A percentile compares a stretch with the other conserved stretches of the same genome.
These are phyloP conservation scores for Cystobasidium ongulense DNA, from an alignment of 768 basidiomycete species.

Conservation along the genomic window DNA sequence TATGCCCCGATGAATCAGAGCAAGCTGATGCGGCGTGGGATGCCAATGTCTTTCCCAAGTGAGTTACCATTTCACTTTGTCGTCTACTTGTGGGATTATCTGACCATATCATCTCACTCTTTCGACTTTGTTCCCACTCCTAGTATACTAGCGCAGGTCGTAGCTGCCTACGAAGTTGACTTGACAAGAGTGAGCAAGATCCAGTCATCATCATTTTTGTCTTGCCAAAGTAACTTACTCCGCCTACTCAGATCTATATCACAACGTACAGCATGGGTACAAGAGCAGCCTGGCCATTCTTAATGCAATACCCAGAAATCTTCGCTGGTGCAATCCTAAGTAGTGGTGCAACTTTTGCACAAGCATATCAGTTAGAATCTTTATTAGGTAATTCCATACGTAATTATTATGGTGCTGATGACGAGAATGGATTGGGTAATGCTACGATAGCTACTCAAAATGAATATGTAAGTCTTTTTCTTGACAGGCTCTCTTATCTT, in stretches of 20 bases:
- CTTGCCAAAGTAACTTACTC: too few species aligned
- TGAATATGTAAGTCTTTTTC: neutral
- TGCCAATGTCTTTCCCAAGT: neutral
- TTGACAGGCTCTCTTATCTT: too few species aligned
- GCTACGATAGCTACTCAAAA: neutral
- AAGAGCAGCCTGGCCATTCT: neutral
- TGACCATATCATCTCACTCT: neutral
- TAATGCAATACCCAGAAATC: constrained; percentile 13
- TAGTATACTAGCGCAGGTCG: constrained; percentile 22
- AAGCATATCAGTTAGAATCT: neutral
- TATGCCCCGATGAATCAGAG: neutral
- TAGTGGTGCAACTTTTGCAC: neutral
- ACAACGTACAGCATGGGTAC: constrained; percentile 23
- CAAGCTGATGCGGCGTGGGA: constrained; percentile 7
- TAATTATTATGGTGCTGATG: constrained; percentile 10
- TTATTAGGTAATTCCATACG: constrained; percentile 6
- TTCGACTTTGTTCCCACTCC: neutral
- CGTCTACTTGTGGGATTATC: neutral
- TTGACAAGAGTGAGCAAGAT: neutral
- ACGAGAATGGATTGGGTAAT: neutral
- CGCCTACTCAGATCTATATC: constrained; percentile 2
- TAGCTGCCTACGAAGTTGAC: constrained; percentile 7
- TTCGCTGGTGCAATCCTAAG: constrained; percentile 25
- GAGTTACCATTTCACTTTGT: neutral
- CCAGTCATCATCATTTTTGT: too few species aligned